A percentile compares a stretch with the other conserved stretches of the same genome.
Evolutionary conservation across 495 filamentous ascomycete genomes (phyloP).

Genomic region (Penicillium bovifimosum): DNA sequence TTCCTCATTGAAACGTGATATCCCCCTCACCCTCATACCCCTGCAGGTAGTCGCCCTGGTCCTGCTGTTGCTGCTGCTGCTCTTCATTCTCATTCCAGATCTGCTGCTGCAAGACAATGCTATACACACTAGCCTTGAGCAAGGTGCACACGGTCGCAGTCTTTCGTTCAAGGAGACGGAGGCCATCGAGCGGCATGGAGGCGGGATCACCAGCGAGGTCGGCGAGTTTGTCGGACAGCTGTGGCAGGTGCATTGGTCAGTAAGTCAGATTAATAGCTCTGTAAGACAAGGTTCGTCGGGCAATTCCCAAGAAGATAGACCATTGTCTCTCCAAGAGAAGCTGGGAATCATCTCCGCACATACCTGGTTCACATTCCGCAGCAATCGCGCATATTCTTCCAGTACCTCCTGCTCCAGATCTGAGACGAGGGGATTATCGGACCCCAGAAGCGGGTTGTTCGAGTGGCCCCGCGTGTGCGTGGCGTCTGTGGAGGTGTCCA

Average conservation of each 20-base stretch:
- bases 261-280: too few species aligned
- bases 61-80: constrained; percentile 30
- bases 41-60: constrained; percentile 21
- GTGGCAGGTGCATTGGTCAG: neutral
- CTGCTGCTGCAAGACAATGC: constrained; percentile 96
- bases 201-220: constrained; percentile 29
- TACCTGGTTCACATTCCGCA: constrained; percentile 90
- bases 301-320: neutral
- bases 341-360: constrained; percentile 2
- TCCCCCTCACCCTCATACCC: constrained; percentile 30
- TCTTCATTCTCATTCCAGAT: constrained; percentile 60
- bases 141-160: constrained; percentile 89
- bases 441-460: constrained; percentile 38
- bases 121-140: constrained; percentile 96
- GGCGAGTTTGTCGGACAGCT: constrained; percentile 40
- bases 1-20: constrained; percentile 29
- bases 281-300: neutral
- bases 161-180: constrained; percentile 86
- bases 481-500: constrained; percentile 14
- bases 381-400: constrained; percentile 82
- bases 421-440: constrained; percentile 41
- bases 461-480: constrained; percentile 15
- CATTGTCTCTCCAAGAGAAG: neutral
- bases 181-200: constrained; percentile 54
- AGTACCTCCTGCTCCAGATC: constrained; percentile 91